Evolutionary conservation across 164 flowering plant genomes (phyloP), one percentile per base, ranked within the genome.

Genomic region (Tinospora cordifolia): DNA sequence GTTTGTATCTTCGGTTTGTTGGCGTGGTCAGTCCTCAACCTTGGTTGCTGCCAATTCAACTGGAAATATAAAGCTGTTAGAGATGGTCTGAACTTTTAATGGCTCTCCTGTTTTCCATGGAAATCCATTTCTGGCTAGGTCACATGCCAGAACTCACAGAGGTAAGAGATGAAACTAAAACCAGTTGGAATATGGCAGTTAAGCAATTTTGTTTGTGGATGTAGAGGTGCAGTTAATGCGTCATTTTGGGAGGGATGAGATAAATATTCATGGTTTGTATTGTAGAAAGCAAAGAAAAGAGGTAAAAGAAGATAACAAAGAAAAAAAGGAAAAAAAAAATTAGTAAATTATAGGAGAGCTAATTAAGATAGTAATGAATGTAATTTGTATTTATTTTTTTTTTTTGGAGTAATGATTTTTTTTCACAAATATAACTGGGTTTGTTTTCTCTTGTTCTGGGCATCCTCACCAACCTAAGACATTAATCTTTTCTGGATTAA

Each of bases 21-120:
- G 98, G 98, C 89, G 97, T 0, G 88, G 94, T 46, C 90, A 93
- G 63, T 87, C 98, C 9, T 75, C 92, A 22, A 93, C 90, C 41
- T 78, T 93, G 39, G 87, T 91, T 47, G 97, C 97, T 59, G 96
- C 98, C 63, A 93, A 91, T 78, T 93, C 98, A 10, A 78, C 86
- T 5, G 98, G 98, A 19, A 88, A 90, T 72, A 83, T 93, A 71
- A 88, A 91, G 82, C 78, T 93, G 39, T 74, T 93, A 68, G 97
- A 93, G 83, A 90, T 93, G 98, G 96, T 87, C 62, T 93, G 74
- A 79, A 64, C 67, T 65, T 8, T 70, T 38, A 25, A 19, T 19
- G 21, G 12, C 19, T 34, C 44, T n/a, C 60, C 24, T 19, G 8
- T 21, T 54, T 22, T n/a, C 36, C 63, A 26, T 59, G 15, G 62